Evolutionary conservation across 2,329 filamentous ascomycete species (phyloP).

Genomic region (Cryphonectria carpinicola): DNA sequence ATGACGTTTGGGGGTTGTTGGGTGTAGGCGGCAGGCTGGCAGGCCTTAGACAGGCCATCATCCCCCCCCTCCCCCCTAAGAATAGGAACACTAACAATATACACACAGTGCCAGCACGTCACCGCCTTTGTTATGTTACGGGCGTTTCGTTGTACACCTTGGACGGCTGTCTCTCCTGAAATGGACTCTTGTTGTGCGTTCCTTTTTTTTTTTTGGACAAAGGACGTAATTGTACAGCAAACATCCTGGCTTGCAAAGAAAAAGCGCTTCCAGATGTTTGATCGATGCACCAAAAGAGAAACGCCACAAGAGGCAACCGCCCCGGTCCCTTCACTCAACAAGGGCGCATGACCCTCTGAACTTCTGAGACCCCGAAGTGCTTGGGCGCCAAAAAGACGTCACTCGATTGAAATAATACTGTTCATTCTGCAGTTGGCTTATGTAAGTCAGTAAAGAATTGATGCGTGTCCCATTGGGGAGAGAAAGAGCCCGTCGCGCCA

Average conservation of each 20-base stretch:
- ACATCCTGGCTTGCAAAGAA: background rate
- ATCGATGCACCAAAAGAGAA: background rate
- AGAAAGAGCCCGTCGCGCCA: background rate
- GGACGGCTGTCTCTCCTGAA: no score
- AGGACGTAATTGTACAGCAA: slow-evolving; percentile 4
- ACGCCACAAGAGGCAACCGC: background rate
- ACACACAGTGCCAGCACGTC: slow-evolving; percentile 1
- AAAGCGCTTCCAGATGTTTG: background rate
- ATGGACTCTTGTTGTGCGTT: background rate
- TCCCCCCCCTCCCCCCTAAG: background rate
- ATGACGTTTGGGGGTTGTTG: background rate
- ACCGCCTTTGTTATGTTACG: background rate
- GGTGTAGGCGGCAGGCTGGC: background rate
- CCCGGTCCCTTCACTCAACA: background rate
- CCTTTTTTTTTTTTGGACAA: no score
- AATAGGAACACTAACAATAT: slow-evolving; percentile 4
- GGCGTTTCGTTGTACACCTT: background rate
- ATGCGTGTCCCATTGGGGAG: background rate
- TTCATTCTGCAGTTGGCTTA: background rate
- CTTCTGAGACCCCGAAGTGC: background rate
- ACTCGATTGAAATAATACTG: background rate
- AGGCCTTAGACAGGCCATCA: background rate
- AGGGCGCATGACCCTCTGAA: background rate
- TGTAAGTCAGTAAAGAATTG: background rate
- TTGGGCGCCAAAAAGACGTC: background rate